Conservation (phyloP, 805 yeast genomes). For the Myxozyma geophila region DNA sequence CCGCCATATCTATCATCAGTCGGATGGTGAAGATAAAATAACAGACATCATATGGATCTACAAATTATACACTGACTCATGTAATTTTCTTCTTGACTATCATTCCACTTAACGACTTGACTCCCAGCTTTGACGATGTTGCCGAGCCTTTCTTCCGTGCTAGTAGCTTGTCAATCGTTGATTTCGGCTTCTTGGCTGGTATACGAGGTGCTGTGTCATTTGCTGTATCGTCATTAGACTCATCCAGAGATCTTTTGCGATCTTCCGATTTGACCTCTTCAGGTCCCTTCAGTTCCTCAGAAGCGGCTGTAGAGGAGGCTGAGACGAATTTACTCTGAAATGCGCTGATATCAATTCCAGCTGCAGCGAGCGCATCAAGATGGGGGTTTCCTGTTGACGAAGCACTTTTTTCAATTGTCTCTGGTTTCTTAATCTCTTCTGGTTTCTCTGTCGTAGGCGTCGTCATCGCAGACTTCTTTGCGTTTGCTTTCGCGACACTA, state of each 20-base stretch:
- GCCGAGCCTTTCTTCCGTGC: constrained; percentile 6
- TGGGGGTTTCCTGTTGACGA: constrained; percentile 3
- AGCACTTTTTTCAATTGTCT: neutral
- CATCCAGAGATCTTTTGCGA: neutral
- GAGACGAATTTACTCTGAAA: constrained; percentile 9
- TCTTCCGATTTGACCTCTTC: neutral
- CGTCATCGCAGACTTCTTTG: neutral
- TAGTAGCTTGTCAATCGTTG: constrained; percentile 9
- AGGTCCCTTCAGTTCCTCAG: neutral
- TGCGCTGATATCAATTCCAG: constrained; percentile 15
- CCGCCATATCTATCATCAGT: too few relatives aligned
- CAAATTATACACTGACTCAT: constrained; percentile 14
- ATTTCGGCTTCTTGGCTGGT: constrained; percentile 6
- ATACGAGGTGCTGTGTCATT: neutral
- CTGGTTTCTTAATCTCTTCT: neutral
- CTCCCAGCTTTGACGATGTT: neutral
- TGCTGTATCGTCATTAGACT: neutral
- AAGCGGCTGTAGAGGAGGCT: neutral
- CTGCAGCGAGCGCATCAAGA: constrained; percentile 3
- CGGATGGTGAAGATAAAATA: too few relatives aligned
- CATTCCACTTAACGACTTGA: constrained; percentile 4
- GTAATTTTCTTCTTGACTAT: constrained; percentile 3
- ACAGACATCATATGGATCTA: constrained; percentile 35
- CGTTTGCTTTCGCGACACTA: neutral
- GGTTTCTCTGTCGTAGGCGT: neutral